A percentile compares a stretch with the other conserved stretches of the same genome.
Evolutionary conservation across 2,329 filamentous ascomycete genomes (phyloP).

Genomic region (Nothomitra cinnamomea): DNA sequence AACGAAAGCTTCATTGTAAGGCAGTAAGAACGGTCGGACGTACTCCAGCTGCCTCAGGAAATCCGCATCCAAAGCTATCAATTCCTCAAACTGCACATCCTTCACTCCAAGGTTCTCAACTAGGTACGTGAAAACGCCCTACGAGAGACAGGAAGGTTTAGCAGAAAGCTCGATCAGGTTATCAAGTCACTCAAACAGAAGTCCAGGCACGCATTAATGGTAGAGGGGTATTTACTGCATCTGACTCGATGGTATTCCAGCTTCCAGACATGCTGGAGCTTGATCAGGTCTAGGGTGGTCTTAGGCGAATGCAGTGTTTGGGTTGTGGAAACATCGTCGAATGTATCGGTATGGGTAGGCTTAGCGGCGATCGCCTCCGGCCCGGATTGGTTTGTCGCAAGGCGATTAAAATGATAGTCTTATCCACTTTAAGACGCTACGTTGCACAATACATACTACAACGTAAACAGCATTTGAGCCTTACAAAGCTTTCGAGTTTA

Average conservation of each 20-base stretch:
- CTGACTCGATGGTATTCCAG: conserved; percentile 96
- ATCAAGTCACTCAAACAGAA: conserved; percentile 6
- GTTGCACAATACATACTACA: too few relatives aligned
- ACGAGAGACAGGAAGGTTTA: conserved; percentile 4
- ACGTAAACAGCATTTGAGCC: too few relatives aligned
- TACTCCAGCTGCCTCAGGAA: conserved; percentile 43
- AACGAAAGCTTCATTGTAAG: neutral
- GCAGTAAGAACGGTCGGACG: conserved; percentile 16
- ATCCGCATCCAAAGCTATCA: conserved; percentile 71
- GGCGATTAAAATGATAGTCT: too few relatives aligned
- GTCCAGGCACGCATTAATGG: neutral
- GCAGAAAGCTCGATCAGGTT: conserved; percentile 4
- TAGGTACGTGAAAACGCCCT: conserved; percentile 95
- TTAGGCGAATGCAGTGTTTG: neutral
- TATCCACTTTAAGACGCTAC: too few relatives aligned
- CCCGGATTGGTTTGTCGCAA: too few relatives aligned
- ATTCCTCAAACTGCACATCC: conserved; percentile 91
- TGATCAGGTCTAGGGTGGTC: neutral
- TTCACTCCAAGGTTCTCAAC: conserved; percentile 85
- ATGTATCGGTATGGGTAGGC: too few relatives aligned
- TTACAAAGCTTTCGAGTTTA: neutral
- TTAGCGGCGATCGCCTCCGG: too few relatives aligned
- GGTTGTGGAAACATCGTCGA: neutral
- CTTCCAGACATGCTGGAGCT: conserved; percentile 50
- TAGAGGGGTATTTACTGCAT: conserved; percentile 49